Conservation (phyloP, 805 yeast species). For the Priceomyces medius region DNA sequence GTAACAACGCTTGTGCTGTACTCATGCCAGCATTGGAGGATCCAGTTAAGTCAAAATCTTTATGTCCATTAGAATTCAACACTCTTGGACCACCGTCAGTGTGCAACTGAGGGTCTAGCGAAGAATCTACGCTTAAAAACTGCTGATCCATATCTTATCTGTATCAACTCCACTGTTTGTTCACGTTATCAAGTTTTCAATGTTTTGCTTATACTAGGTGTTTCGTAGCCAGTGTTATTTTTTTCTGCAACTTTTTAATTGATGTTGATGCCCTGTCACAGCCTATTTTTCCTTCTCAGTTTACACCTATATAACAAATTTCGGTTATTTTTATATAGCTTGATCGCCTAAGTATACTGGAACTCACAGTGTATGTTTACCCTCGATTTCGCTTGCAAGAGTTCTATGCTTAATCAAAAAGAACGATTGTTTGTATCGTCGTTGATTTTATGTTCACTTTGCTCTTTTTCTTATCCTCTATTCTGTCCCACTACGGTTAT, state of each 20-base stretch:
- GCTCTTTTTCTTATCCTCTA: background rate
- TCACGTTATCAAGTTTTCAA: too few species aligned
- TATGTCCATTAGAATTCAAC: conserved; percentile 5
- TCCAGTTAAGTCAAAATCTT: conserved; percentile 11
- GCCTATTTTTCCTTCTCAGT: background rate
- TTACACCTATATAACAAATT: background rate
- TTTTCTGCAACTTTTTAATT: background rate
- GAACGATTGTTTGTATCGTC: background rate
- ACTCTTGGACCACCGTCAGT: conserved; percentile 4
- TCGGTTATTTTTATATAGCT: background rate
- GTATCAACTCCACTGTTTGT: too few species aligned
- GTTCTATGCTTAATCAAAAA: background rate
- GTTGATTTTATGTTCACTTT: background rate
- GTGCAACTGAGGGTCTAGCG: conserved; percentile 17
- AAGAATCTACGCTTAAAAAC: conserved; percentile 17
- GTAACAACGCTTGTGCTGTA: conserved; percentile 16
- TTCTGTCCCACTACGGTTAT: conserved; percentile 3
- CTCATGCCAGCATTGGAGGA: conserved; percentile 15
- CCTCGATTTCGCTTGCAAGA: background rate
- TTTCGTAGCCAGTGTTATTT: too few species aligned
- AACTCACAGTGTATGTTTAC: too few species aligned
- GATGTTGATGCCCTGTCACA: conserved; percentile 1
- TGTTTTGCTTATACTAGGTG: too few species aligned
- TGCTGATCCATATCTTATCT: conserved; percentile 16
- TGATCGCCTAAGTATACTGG: too few species aligned